These are phyloP conservation scores for Fusarium camptoceras DNA, from an alignment of 2,329 filamentous ascomycete genomes.

Conservation along the genomic window DNA sequence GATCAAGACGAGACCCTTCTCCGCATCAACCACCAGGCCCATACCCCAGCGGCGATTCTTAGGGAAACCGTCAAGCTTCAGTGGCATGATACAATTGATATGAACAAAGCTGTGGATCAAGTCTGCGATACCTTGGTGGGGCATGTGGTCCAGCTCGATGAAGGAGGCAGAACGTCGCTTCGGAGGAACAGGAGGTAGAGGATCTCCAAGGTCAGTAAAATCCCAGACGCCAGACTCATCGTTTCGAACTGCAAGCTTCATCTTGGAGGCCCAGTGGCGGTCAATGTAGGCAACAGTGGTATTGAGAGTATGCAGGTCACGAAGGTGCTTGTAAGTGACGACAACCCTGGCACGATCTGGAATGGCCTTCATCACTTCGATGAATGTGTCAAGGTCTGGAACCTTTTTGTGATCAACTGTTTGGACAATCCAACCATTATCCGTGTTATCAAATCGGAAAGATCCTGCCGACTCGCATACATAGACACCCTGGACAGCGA, in stretches of 20 bases:
- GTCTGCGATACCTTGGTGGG: slow-evolving; percentile 89
- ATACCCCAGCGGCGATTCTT: slow-evolving; percentile 95
- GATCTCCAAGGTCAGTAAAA: slow-evolving; percentile 85
- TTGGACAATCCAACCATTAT: slow-evolving; percentile 94
- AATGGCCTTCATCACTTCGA: slow-evolving; percentile 89
- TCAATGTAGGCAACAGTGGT: slow-evolving; percentile 94
- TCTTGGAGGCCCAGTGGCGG: slow-evolving; percentile 94
- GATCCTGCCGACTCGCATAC: slow-evolving; percentile 95
- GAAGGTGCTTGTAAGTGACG: slow-evolving; percentile 93
- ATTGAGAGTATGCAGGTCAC: slow-evolving; percentile 93
- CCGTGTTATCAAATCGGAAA: slow-evolving; percentile 91
- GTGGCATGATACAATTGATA: slow-evolving; percentile 89
- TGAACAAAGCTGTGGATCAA: slow-evolving; percentile 95
- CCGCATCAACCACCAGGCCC: slow-evolving; percentile 96
- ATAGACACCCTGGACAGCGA: slow-evolving; percentile 91
- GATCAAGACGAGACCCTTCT: slow-evolving; percentile 93
- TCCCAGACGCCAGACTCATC: slow-evolving; percentile 94
- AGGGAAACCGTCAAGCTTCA: slow-evolving; percentile 98
- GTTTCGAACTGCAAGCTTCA: slow-evolving; percentile 92
- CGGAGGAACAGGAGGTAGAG: slow-evolving; percentile 79
- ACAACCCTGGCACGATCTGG: slow-evolving; percentile 87
- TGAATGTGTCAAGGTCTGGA: slow-evolving; percentile 86
- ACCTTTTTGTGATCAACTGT: slow-evolving; percentile 93
- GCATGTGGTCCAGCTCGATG: slow-evolving; percentile 89
- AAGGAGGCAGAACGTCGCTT: slow-evolving; percentile 86